phyloP scores from a whole-genome alignment of 75 land plant species.

The Larix kaempferi region DNA sequence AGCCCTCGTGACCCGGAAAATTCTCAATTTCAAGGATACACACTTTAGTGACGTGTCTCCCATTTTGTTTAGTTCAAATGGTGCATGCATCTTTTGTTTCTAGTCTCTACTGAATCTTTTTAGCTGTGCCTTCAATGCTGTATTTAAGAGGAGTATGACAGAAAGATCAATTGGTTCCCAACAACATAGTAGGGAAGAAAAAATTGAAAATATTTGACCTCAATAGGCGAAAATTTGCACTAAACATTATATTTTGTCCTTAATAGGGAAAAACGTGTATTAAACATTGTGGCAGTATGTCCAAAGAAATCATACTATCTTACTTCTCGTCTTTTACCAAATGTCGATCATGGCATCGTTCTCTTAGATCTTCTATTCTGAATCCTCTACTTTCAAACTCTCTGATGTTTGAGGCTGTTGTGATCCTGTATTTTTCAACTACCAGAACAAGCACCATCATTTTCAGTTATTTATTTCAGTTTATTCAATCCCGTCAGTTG shows the following conservation, averaged over 20 bases:
- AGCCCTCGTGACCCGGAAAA: background rate
- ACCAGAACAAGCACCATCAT: background rate
- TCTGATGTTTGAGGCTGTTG: background rate
- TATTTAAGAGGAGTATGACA: no score
- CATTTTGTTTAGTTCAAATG: background rate
- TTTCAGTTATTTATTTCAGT: background rate
- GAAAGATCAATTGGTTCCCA: no score
- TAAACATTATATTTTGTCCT: no score
- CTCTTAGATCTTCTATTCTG: background rate
- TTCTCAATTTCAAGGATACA: background rate
- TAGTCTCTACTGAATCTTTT: no score
- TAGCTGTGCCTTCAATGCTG: no score
- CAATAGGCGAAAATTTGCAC: no score
- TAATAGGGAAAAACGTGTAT: no score
- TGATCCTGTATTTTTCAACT: background rate
- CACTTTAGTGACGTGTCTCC: background rate
- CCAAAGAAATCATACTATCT: no score
- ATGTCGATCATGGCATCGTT: background rate
- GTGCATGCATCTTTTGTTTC: background rate
- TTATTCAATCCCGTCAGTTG: background rate
- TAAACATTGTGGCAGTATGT: no score
- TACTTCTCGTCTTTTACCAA: no score
- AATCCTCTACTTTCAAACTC: background rate
- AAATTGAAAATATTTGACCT: no score
- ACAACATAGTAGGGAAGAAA: no score